Conservation (phyloP, 352 stramenopile species). For the Pythium guiyangense region DNA sequence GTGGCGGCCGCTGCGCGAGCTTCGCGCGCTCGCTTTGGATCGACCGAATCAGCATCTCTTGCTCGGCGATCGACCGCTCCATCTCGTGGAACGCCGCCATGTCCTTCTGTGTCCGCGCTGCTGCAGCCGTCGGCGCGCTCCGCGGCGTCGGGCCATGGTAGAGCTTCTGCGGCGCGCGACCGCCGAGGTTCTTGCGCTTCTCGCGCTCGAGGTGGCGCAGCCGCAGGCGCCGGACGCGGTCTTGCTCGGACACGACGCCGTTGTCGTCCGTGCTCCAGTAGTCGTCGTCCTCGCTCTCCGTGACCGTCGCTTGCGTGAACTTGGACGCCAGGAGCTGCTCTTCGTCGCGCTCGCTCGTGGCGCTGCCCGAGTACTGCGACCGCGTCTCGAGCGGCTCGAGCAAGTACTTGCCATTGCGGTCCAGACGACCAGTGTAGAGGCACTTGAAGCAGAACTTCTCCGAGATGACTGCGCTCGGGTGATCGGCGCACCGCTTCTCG, state of each 20-base stretch:
- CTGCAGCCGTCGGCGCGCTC: constrained; percentile 16
- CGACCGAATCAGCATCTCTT: constrained; percentile 44
- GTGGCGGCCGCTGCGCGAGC: constrained; percentile 8
- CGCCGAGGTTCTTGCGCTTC: constrained; percentile 24
- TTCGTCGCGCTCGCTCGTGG: constrained; percentile 15
- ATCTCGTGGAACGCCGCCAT: constrained; percentile 33
- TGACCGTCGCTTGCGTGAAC: constrained; percentile 12
- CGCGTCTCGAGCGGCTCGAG: constrained; percentile 26
- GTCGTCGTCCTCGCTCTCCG: constrained; percentile 15
- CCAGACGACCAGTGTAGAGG: constrained; percentile 43
- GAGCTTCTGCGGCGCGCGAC: constrained; percentile 7
- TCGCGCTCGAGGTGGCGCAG: constrained; percentile 34
- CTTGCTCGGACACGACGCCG: constrained; percentile 9
- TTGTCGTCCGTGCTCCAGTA: constrained; percentile 9
- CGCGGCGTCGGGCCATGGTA: constrained; percentile 11
- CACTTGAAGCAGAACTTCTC: constrained; percentile 65
- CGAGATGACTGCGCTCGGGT: constrained; percentile 57
- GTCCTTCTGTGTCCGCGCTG: constrained; percentile 17
- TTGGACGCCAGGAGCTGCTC: constrained; percentile 14
- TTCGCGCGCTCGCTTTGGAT: constrained; percentile 25
- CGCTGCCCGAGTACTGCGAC: constrained; percentile 20
- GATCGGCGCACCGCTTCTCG: constrained; percentile 47
- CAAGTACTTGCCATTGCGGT: constrained; percentile 38
- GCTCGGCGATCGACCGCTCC: constrained; percentile 52
- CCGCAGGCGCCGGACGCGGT: constrained; percentile 27